phyloP scores from a whole-genome alignment of 495 filamentous ascomycete species.

The Rhypophila decipiens region DNA sequence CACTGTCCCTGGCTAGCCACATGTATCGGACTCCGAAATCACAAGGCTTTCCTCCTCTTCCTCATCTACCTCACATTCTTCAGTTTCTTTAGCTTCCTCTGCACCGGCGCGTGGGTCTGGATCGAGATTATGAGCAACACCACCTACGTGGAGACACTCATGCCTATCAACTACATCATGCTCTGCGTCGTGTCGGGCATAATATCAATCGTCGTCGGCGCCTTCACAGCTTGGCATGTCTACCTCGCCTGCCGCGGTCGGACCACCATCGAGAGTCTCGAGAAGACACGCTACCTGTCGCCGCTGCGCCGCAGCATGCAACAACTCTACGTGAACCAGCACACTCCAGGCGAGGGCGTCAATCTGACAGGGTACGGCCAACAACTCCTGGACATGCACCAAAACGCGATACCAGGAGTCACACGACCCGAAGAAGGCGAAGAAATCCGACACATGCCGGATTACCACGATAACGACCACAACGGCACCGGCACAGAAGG shows the following conservation, averaged over 20 bases:
- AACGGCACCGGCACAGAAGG: slow-evolving; percentile 15
- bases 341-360: slow-evolving; percentile 38
- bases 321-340: slow-evolving; percentile 49
- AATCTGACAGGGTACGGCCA: slow-evolving; percentile 60
- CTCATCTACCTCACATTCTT: slow-evolving; percentile 85
- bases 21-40: slow-evolving; percentile 88
- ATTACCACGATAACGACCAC: slow-evolving; percentile 1
- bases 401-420: slow-evolving; percentile 74
- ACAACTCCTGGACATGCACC: slow-evolving; percentile 73
- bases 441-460: slow-evolving; percentile 30
- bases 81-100: slow-evolving; percentile 72
- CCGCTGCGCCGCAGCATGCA: slow-evolving; percentile 67
- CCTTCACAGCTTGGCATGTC: slow-evolving; percentile 92
- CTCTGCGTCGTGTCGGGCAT: slow-evolving; percentile 82
- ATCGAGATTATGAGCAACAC: slow-evolving; percentile 64
- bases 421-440: slow-evolving; percentile 78
- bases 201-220: slow-evolving; percentile 78
- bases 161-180: slow-evolving; percentile 87
- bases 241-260: slow-evolving; percentile 68
- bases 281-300: slow-evolving; percentile 87
- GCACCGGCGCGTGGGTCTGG: slow-evolving; percentile 73
- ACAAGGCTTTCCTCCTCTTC: slow-evolving; percentile 92
- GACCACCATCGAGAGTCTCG: slow-evolving; percentile 92
- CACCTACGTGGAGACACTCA: slow-evolving; percentile 55
- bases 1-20: slow-evolving; percentile 98